Conservation (phyloP, 768 basidiomycete genomes). For the Favolaschia claudopus region DNA sequence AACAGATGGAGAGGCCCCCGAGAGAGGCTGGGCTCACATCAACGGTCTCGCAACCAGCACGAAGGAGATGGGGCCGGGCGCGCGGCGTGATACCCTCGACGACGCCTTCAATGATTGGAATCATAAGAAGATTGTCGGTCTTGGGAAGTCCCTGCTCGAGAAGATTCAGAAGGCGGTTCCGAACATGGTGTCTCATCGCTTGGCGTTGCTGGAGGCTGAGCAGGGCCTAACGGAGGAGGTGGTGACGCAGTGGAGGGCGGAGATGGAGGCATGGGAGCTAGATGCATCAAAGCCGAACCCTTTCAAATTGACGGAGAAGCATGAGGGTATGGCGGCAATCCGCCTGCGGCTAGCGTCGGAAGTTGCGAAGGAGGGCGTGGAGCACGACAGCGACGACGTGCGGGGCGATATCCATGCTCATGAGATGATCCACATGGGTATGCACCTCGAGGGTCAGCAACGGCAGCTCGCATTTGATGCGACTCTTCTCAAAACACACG, state of each 20-base stretch:
- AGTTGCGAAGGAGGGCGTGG: background rate
- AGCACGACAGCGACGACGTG: background rate
- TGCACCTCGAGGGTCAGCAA: constrained; percentile 10
- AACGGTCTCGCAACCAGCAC: constrained; percentile 43
- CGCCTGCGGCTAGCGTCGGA: background rate
- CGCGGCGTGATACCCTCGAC: constrained; percentile 1
- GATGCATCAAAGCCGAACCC: background rate
- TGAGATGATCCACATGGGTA: background rate
- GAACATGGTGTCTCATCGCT: background rate
- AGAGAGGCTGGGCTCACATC: constrained; percentile 39
- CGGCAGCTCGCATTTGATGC: background rate
- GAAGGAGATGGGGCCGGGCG: constrained; percentile 44
- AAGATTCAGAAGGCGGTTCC: background rate
- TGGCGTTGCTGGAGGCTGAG: background rate
- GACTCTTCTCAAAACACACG: background rate
- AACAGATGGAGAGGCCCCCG: constrained; percentile 40
- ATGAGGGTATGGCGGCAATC: background rate
- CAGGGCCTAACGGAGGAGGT: background rate
- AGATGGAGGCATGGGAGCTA: background rate
- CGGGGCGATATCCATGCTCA: background rate
- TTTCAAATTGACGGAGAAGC: background rate
- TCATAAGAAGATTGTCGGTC: constrained; percentile 10
- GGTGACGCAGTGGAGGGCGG: background rate
- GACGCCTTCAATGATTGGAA: constrained; percentile 17
- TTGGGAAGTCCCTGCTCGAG: background rate